Evolutionary conservation across 192 early-diverging fungal genomes (phyloP), one percentile per base, ranked within the genome.

Genomic region (Rhizophagus prolifer): DNA sequence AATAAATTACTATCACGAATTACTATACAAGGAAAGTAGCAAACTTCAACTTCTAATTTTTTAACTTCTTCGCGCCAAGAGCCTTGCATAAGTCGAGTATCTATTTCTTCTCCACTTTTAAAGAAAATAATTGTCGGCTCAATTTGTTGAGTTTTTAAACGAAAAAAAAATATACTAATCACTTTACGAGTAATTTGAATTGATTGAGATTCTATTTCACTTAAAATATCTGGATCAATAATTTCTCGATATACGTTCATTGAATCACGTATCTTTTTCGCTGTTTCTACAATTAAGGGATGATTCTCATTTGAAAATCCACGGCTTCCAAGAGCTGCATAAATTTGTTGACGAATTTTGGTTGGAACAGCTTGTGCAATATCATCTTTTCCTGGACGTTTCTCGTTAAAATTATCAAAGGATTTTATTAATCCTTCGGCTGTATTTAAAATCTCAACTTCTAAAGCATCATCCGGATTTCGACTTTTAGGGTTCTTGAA

Each of bases 271-370:
- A 74, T 25, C 8, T 23, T 62, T 61, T 61, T 30, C 16, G 72
- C 13, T 36, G 58, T 61, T 30, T 36, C 34, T 60, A 21, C 23
- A 6, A 74, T 21, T 12, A 74, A 59, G 0, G 34, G 54, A 41
- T 74, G 72, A 19, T 74, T 34, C 9, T 59, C 6, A 16, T 74
- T n/a, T 19, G 72, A 74, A 23, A 74, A 61, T 8, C 28, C 72
- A 36, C 34, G 58, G 23, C 19, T 14, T 61, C 72, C 72, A 26
- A 74, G 59, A 12, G 21, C 12, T 2, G 58, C 28, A n/a, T 41
- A 38, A 23, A 74, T 58, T 74, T 62, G 72, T 61, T 74, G 72
- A 16, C 72, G 72, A 61, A 74, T 30, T 44, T 62, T 59, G 19
- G 23, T 62, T 9, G 72, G 36, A 31, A 41, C 19, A 16, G 36